Base-by-base conservation (phyloP, 495 filamentous ascomycete species). In the Neurospora intermedia region DNA sequence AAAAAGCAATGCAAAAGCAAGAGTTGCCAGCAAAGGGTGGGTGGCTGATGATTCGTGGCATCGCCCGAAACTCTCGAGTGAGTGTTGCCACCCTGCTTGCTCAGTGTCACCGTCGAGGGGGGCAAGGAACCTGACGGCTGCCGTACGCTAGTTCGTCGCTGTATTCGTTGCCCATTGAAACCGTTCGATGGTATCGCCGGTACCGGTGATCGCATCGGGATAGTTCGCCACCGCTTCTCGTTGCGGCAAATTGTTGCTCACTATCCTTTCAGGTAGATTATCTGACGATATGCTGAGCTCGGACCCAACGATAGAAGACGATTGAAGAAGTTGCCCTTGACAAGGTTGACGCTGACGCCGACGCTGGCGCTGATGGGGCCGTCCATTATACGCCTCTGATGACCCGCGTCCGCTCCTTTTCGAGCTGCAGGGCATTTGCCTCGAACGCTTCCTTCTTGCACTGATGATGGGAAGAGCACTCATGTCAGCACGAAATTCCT, bases 361-460 rank as follows among this genome's bases (percentile, higher is more conserved):
- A 9, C 16, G 40, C 16, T 66, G 20, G 20, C 59, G 43, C 43
- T 35, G 48, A 48, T 41, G 31, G 39, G 45, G 39, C 8, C 11
- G 54, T 62, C 27, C 6, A 16, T 77, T 83, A 86, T 73, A 85
- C 84, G 70, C 83, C 84, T 74, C 81, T 83, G 82, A 86, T 85
- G 77, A 85, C 84, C 40, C 84, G 83, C 18, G 96, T 99, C 73
- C 94, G 87, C 86, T 98, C 95, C 54, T 89, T 88, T 81, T 97
- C 93, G 80, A 98, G 84, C 86, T 96, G 94, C 77, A 93, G 91
- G 73, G 91, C 92, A 79, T 99, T 99, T 70, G 92, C 89, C 80
- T 95, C 94, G 82, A 96, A 92, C 20, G 90, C 92, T 81, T 97
- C 93, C 85, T 96, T 94, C 88, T 97, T 98, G 88, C 94, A 97